A percentile compares a stretch with the other conserved stretches of the same genome.
These are phyloP conservation scores for Kurtzmaniella quercitrusa DNA, from an alignment of 1,139 yeast species.

Conservation along the genomic window DNA sequence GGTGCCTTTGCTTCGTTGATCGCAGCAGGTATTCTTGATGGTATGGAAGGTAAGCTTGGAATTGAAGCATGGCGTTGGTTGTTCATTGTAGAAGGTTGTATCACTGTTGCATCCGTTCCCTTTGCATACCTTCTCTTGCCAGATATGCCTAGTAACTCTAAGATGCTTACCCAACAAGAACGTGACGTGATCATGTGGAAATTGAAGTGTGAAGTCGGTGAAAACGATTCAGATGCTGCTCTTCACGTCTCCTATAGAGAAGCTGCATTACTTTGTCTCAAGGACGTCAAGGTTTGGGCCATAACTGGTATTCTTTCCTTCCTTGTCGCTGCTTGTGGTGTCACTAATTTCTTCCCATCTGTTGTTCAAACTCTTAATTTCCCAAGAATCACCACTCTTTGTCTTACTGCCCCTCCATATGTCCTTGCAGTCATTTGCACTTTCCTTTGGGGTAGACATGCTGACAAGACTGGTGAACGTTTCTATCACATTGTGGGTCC, in stretches of 20 bases:
- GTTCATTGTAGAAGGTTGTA: conserved; percentile 67
- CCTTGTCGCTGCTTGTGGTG: conserved; percentile 55
- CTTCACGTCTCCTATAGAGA: conserved; percentile 28
- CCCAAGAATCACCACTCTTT: conserved; percentile 43
- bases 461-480: conserved; percentile 55
- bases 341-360: conserved; percentile 59
- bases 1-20: conserved; percentile 83
- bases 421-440: conserved; percentile 51
- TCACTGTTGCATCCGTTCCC: conserved; percentile 57
- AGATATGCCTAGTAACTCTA: conserved; percentile 60
- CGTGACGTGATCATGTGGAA: conserved; percentile 45
- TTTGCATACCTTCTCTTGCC: conserved; percentile 62
- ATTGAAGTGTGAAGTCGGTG: conserved; percentile 36
- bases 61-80: conserved; percentile 67
- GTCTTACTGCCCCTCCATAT: conserved; percentile 61
- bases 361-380: conserved; percentile 54
- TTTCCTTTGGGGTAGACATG: conserved; percentile 52
- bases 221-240: conserved; percentile 33
- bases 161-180: conserved; percentile 48
- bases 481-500: conserved; percentile 50
- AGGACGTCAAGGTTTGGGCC: conserved; percentile 45
- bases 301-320: conserved; percentile 43
- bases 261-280: conserved; percentile 36
- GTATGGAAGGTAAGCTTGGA: conserved; percentile 35
- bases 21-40: conserved; percentile 39